Conservation (phyloP, 768 basidiomycete genomes). For the Pulveroboletus sp. region DNA sequence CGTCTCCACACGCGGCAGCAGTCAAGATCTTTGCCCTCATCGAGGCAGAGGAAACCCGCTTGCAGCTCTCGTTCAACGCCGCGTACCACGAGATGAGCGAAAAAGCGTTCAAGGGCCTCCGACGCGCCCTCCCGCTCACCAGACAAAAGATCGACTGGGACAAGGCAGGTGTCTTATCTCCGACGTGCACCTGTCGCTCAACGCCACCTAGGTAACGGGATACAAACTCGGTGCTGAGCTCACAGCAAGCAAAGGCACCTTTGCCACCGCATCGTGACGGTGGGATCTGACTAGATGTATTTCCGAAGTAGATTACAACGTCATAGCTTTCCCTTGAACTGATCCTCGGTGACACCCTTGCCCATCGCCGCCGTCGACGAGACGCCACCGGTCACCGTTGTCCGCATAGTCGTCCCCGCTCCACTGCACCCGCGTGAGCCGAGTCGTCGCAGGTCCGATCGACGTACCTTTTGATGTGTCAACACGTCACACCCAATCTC, state of each 20-base stretch:
- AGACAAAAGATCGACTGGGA: conserved; percentile 97
- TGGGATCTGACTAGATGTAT: too few relatives aligned
- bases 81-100: conserved; percentile 89
- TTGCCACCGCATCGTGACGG: conserved; percentile 34
- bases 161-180: conserved; percentile 46
- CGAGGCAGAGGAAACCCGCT: conserved; percentile 72
- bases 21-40: conserved; percentile 78
- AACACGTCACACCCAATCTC: conserved; percentile 94
- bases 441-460: conserved; percentile 1
- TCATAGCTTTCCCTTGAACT: conserved; percentile 60
- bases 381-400: conserved; percentile 94
- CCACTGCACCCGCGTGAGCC: conserved; percentile 54
- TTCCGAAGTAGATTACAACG: neutral
- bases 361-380: conserved; percentile 99
- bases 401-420: conserved; percentile 93
- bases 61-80: conserved; percentile 76
- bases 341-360: conserved; percentile 87
- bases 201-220: conserved; percentile 41
- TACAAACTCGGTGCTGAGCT: conserved; percentile 78
- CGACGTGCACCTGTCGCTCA: neutral
- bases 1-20: conserved; percentile 49
- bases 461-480: conserved; percentile 87
- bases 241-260: conserved; percentile 58
- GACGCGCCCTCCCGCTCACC: conserved; percentile 88
- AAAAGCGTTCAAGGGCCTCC: conserved; percentile 86